Conservation (phyloP, 208 protist genomes). For the Novymonas esmeraldas region DNA sequence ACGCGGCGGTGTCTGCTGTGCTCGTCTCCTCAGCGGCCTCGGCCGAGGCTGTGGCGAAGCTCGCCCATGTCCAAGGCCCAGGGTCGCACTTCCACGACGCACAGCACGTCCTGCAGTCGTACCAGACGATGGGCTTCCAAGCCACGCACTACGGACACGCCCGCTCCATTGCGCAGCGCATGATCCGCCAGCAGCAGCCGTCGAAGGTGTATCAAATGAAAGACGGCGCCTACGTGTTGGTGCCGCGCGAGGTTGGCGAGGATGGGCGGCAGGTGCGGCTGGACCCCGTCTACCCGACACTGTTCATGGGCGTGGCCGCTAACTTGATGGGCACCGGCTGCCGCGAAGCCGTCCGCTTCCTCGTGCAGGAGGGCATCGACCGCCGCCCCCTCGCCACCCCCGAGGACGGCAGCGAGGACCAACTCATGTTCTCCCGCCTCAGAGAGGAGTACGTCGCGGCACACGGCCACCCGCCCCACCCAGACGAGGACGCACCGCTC, state of each 20-base stretch:
- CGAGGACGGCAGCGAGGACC: constrained; percentile 18
- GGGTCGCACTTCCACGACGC: constrained; percentile 33
- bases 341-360: constrained; percentile 78
- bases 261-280: constrained; percentile 10
- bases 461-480: constrained; percentile 13
- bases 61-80: constrained; percentile 49
- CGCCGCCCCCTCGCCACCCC: constrained; percentile 24
- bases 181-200: constrained; percentile 58
- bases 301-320: constrained; percentile 79
- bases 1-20: constrained; percentile 54
- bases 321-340: constrained; percentile 87
- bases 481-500: constrained; percentile 19
- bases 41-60: constrained; percentile 19
- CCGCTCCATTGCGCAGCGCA: constrained; percentile 43
- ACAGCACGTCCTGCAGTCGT: constrained; percentile 33
- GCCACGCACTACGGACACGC: constrained; percentile 73
- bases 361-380: constrained; percentile 69
- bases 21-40: constrained; percentile 44
- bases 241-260: constrained; percentile 24
- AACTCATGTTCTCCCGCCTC: constrained; percentile 29
- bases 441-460: constrained; percentile 24
- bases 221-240: constrained; percentile 61
- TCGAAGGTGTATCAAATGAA: constrained; percentile 53
- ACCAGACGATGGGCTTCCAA: constrained; percentile 73
- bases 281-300: constrained; percentile 44